Conservation (phyloP, 2,329 filamentous ascomycete genomes). For the Cladosporium sp. region DNA sequence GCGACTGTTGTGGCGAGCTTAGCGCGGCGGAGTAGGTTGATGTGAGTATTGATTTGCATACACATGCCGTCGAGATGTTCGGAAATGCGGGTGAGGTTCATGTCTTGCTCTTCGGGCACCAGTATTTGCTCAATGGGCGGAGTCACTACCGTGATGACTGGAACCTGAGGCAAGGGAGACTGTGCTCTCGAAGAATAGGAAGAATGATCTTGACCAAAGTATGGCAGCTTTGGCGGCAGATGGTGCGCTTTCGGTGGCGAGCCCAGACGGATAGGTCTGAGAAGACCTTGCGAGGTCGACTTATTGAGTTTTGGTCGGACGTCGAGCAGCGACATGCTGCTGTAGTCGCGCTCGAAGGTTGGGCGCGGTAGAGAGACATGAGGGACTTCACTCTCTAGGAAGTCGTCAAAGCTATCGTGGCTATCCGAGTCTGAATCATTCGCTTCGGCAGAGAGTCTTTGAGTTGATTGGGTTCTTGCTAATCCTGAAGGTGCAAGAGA, state of each 20-base stretch:
- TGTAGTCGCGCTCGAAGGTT: conserved; percentile 21
- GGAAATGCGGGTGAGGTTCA: conserved; percentile 20
- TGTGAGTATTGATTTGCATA: conserved; percentile 39
- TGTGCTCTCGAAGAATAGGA: neutral
- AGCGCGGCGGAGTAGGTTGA: conserved; percentile 34
- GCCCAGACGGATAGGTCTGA: conserved; percentile 30
- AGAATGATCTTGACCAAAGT: conserved; percentile 20
- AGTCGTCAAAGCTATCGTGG: conserved; percentile 32
- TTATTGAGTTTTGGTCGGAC: conserved; percentile 9
- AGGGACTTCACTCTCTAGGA: conserved; percentile 22
- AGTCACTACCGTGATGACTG: neutral
- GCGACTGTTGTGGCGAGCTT: conserved; percentile 22
- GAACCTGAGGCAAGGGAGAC: neutral
- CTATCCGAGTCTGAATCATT: conserved; percentile 31
- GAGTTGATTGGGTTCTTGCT: neutral
- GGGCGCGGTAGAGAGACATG: conserved; percentile 23
- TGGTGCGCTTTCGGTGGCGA: conserved; percentile 33
- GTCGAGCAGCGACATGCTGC: conserved; percentile 24
- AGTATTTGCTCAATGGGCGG: neutral
- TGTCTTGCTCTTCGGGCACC: neutral
- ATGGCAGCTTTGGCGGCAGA: conserved; percentile 27
- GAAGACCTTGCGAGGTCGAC: conserved; percentile 25
- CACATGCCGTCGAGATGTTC: conserved; percentile 30
- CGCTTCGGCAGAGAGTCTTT: neutral
- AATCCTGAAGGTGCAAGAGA: neutral